Conservation (phyloP, 2,329 filamentous ascomycete species). For the Cordyceps militaris region DNA sequence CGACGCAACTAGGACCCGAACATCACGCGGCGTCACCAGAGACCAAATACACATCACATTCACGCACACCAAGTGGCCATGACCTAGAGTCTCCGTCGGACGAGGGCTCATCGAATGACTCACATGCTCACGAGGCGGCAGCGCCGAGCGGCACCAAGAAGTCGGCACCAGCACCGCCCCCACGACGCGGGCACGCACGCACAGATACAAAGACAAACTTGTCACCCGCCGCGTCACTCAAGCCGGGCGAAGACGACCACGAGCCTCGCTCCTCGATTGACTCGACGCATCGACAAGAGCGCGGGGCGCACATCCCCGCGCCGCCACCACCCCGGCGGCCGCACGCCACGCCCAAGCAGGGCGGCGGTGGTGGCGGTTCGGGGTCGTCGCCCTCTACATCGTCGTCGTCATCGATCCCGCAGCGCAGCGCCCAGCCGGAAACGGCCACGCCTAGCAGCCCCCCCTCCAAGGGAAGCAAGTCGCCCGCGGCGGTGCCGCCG, state of each 20-base stretch:
- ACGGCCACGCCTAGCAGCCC: neutral
- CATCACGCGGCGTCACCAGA: neutral
- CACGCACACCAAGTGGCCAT: neutral
- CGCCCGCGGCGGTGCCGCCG: conserved; percentile 31
- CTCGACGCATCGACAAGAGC: conserved; percentile 38
- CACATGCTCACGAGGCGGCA: conserved; percentile 21
- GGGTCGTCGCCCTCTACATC: conserved; percentile 16
- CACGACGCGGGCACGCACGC: conserved; percentile 40
- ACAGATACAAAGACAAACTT: conserved; percentile 34
- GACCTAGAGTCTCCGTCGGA: neutral
- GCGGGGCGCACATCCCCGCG: conserved; percentile 21
- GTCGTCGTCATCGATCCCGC: conserved; percentile 9
- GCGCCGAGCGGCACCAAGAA: conserved; percentile 29
- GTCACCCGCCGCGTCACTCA: conserved; percentile 14
- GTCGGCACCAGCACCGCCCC: conserved; percentile 44
- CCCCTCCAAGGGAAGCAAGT: conserved; percentile 14
- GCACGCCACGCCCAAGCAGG: conserved; percentile 29
- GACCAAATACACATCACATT: neutral
- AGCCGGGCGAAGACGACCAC: conserved; percentile 28
- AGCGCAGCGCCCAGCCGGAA: neutral
- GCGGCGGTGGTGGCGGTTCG: conserved; percentile 15
- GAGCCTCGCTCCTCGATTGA: conserved; percentile 43
- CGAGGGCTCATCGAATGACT: conserved; percentile 20
- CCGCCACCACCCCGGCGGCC: conserved; percentile 51
- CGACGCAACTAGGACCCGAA: conserved; percentile 33